Conservation (phyloP, 352 stramenopile genomes). For the Pythium chondricola region DNA sequence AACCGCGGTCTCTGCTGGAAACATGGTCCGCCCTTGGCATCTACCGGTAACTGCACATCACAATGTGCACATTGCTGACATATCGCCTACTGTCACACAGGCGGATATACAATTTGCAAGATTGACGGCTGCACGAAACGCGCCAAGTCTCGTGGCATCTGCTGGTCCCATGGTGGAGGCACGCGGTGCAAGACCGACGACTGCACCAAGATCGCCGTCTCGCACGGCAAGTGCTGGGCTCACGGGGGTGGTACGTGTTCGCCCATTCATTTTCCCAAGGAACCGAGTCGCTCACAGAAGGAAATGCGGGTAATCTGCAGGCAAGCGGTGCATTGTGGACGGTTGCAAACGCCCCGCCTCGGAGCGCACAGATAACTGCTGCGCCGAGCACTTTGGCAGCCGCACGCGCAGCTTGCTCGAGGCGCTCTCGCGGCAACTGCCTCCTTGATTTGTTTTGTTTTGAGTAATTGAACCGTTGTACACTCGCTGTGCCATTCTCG, state of each 20-base stretch:
- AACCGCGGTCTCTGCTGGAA: constrained; percentile 41
- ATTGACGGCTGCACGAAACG: constrained; percentile 24
- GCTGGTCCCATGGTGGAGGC: constrained; percentile 25
- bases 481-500: too few relatives aligned
- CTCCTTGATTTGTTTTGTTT: too few relatives aligned
- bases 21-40: constrained; percentile 14
- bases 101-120: constrained; percentile 25
- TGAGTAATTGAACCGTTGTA: too few relatives aligned
- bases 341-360: constrained; percentile 19
- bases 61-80: too few relatives aligned
- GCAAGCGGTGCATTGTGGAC: constrained; percentile 19
- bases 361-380: constrained; percentile 23
- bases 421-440: too few relatives aligned
- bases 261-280: neutral
- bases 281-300: neutral
- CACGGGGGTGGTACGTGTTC: constrained; percentile 17
- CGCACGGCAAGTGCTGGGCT: constrained; percentile 36
- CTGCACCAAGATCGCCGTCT: constrained; percentile 32
- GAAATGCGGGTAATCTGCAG: neutral
- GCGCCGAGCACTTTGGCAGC: constrained; percentile 15
- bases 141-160: constrained; percentile 23
- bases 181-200: constrained; percentile 25
- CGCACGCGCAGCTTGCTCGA: too few relatives aligned
- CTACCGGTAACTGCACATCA: neutral
- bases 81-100: neutral